These are phyloP conservation scores for Nannizziopsis barbatae DNA, from an alignment of 2,329 filamentous ascomycete species.

Conservation along the genomic window DNA sequence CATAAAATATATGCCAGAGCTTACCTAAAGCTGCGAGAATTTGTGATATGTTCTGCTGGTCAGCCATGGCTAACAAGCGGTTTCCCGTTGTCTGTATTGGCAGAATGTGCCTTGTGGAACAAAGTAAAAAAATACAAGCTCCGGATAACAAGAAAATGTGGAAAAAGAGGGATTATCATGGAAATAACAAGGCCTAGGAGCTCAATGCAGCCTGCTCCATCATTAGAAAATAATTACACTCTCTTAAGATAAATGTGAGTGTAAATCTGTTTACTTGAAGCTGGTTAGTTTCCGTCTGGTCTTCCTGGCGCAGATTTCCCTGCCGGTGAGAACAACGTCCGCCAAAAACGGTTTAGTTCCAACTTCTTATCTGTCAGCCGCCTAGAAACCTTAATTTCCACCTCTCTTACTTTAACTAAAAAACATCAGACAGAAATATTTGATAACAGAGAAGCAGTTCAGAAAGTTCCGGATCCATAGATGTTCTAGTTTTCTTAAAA, in stretches of 20 bases:
- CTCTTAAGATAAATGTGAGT: not conserved
- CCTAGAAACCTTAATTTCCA: too few species aligned
- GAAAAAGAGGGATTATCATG: not conserved
- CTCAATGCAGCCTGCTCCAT: not conserved
- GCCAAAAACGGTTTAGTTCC: constrained; percentile 9
- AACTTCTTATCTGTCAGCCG: not conserved
- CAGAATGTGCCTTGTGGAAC: not conserved
- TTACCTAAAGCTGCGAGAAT: constrained; percentile 16
- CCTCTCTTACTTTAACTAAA: too few species aligned
- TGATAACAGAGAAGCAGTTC: too few species aligned
- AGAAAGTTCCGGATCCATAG: too few species aligned
- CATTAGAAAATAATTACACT: not conserved
- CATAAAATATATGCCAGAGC: not conserved
- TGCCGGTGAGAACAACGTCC: not conserved
- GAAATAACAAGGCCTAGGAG: not conserved
- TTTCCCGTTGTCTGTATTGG: not conserved
- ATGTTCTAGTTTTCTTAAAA: too few species aligned
- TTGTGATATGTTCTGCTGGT: constrained; percentile 15
- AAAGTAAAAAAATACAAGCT: constrained; percentile 2
- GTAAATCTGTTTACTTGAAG: not conserved
- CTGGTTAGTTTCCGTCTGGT: not conserved
- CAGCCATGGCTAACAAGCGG: constrained; percentile 9
- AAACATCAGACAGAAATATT: too few species aligned
- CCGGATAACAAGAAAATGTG: not conserved
- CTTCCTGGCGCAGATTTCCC: too few species aligned